Percentiles rank a stretch among this genome's conserved stretches.
These are phyloP conservation scores for Ocimum tenuiflorum DNA, from an alignment of 257 asterid genomes.

Conservation along the genomic window DNA sequence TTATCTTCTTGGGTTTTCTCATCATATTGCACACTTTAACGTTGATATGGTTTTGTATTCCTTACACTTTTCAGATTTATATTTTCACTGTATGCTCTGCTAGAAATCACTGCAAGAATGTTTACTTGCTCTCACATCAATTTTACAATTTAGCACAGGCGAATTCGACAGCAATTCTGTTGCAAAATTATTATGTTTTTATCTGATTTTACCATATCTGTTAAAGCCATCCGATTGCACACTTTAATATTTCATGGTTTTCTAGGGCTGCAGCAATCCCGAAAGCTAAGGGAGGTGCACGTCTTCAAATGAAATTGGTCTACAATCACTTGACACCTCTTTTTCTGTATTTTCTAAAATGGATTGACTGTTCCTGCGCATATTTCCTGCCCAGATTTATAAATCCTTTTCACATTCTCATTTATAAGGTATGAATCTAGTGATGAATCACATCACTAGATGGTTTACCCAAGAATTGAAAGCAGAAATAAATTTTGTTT, in stretches of 20 bases:
- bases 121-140: no score
- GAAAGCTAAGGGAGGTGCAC: conserved; percentile 63
- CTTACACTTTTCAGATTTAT: neutral
- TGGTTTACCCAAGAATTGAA: neutral
- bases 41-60: neutral
- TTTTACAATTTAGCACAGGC: no score
- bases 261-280: conserved; percentile 84
- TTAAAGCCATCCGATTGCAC: no score
- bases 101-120: no score
- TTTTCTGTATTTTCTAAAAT: conserved; percentile 54
- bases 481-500: neutral
- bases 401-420: conserved; percentile 57
- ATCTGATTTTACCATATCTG: neutral
- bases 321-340: conserved; percentile 63
- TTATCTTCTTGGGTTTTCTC: neutral
- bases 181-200: neutral
- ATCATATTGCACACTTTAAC: no score
- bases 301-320: conserved; percentile 75
- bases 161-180: neutral
- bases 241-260: conserved; percentile 17
- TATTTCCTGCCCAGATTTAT: conserved; percentile 42
- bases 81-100: no score
- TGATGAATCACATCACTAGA: neutral
- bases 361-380: conserved; percentile 74
- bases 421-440: conserved; percentile 50